Base-by-base conservation (phyloP, 2,329 filamentous ascomycete genomes). In the Lithohypha guttulata region DNA sequence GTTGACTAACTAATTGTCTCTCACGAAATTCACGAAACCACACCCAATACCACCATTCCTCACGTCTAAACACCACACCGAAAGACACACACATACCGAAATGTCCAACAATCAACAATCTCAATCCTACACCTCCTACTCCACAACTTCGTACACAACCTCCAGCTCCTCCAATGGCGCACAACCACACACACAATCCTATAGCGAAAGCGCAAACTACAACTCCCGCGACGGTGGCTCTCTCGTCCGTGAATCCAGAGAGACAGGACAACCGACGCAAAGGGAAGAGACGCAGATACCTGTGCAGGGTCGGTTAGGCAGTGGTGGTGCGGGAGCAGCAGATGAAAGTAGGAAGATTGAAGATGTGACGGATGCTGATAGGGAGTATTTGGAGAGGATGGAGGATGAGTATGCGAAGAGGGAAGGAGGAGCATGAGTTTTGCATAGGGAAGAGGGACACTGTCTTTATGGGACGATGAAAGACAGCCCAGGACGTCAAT, bases 281-380 rank as follows among this genome's bases (percentile, higher is more conserved):
- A 41, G 10, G 3, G 37, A 57, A 55, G 36, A 56, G 51, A 32
- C 56, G 47, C 20, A 60, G 51, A 39, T 57, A 54, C 43, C 34
- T 9, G 27, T 34, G n/a, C 55, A 57, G 43, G 52, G 51, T 20
- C 41, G 34, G 41, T 51, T 50, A 17, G 23, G 45, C 46, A 6
- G 50, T 44, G n/a, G 45, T 46, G 6, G 50, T 44, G n/a, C 53
- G 52, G 32, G 23, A 36, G 18, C 38, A n/a, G 33, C 22, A 11
- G 33, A 35, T 17, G 11, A 28, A 10, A 26, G 26, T 10, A 14
- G 36, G n/a, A 13, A 29, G 5, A 34, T 34, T 39, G 55, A 55
- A 40, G 53, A 51, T 46, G 51, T 54, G 39, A 51, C 48, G n/a
- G 27, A 39, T 15, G 21, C 7, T 3, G 30, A 34, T 26, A 33